Base-by-base conservation (phyloP, 257 asterid species). In the Solanum ossicruentum region DNA sequence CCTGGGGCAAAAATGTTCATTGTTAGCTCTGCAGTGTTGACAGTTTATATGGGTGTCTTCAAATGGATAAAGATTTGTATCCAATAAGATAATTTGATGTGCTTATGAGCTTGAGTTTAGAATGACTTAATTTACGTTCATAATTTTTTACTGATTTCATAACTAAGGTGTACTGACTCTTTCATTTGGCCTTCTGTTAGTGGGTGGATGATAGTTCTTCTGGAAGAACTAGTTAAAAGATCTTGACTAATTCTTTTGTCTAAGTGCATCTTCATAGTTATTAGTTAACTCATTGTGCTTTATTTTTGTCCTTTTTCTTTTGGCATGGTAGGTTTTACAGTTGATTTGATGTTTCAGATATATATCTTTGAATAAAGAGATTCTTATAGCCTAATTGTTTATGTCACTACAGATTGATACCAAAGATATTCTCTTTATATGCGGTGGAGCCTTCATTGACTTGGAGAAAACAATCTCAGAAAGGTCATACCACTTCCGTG, bases 391-490 rank as follows among this genome's bases (percentile, higher is more conserved):
- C 21, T 65, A 65, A 77, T 57, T 83, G 49, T 75, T 32, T 52
- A 63, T 80, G 47, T 70, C 72, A 72, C 41, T 65, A 82, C 96
- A 97, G 99, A 94, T 97, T 81, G 99, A 97, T 90, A 97, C 99
- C 17, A 97, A 95, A 90, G 99, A 97, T 84, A 97, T 96, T 85
- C 99, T 96, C 88, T 96, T 96, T 84, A 93, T 96, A 88, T 96
- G 99, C 7, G 98, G 99, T 45, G 99, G 99, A 84, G 99, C 99
- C 80, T 97, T 97, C 89, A 91, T 93, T 45, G 99, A 97, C 95
- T 88, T 97, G 93, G 99, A 97, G 88, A 97, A 95, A 85, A 97
- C 99, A 18, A 93, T 97, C 90, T 97, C 99, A 49, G 99, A 97
- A 83, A 97, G 99, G 99, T 96, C 77, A 72, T 84, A 83, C 56